These are phyloP conservation scores for Porodaedalea pini DNA, from an alignment of 1,284 basidiomycete species.

Conservation along the genomic window DNA sequence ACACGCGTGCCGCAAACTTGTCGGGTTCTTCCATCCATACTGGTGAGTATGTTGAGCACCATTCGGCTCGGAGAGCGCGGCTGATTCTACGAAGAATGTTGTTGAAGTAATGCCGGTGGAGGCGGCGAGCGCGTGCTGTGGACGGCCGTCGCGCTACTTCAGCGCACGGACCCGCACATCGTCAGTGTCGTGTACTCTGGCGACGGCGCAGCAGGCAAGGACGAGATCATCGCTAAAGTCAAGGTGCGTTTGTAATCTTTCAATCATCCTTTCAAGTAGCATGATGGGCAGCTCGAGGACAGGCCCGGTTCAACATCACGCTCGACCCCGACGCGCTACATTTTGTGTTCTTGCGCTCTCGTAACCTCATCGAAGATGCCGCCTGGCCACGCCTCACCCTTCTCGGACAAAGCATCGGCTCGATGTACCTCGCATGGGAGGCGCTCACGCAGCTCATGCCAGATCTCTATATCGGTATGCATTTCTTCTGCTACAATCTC, in stretches of 20 bases:
- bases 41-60: constrained; percentile 77
- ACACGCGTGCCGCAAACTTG: constrained; percentile 33
- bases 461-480: constrained; percentile 88
- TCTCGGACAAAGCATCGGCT: constrained; percentile 87
- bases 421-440: constrained; percentile 80
- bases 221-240: constrained; percentile 79
- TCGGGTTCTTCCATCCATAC: constrained; percentile 95
- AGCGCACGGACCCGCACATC: constrained; percentile 65
- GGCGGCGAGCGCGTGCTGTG: constrained; percentile 96
- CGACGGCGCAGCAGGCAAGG: constrained; percentile 76
- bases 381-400: constrained; percentile 90
- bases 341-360: constrained; percentile 74
- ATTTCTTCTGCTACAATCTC: background rate
- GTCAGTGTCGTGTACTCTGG: constrained; percentile 91
- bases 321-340: constrained; percentile 63
- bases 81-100: constrained; percentile 22
- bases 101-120: constrained; percentile 86
- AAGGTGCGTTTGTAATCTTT: constrained; percentile 47
- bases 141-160: constrained; percentile 83
- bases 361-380: constrained; percentile 75
- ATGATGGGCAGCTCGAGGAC: background rate
- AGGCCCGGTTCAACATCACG: constrained; percentile 83
- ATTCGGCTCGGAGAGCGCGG: constrained; percentile 32
- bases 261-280: constrained; percentile 17
- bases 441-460: constrained; percentile 74